Base-by-base conservation (phyloP, 2,329 filamentous ascomycete genomes). In the Penicillium olsonii region DNA sequence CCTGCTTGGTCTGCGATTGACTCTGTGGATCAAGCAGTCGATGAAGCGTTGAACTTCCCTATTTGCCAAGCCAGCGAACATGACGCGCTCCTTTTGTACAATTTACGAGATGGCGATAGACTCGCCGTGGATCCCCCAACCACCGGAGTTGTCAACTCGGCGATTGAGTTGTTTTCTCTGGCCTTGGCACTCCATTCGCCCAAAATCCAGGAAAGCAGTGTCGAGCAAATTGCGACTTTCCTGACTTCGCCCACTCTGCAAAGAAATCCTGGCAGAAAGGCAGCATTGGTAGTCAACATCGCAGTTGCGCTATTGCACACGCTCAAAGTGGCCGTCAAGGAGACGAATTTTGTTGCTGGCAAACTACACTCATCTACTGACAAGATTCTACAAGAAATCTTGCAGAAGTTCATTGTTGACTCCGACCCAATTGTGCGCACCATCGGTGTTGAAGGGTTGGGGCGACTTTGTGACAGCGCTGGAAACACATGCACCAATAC, bases 111-210 rank as follows among this genome's bases (percentile, higher is more conserved):
- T 54, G 72, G 78, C 1, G 59, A 76, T 64, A 42, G 75, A 54
- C 61, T 68, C 47, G 75, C 81, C 27, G 87, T 88, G 14, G 88
- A 94, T 56, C 91, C 92, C 8, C 87, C 94, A 5, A 85, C 89
- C 0, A 99, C 92, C 0, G 92, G 96, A 65, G 92, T 96, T 20
- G 89, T 97, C 53, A 96, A 99, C 65, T 85, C 92, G 64, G 92
- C 94, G 0, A 95, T 99, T 48, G 87, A 94, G 54, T 77, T 97
- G 0, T 99, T 99, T 67, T 90, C 92, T 2, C 89, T 95, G 45
- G 88, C 90, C 33, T 85, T 99, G 49, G 92, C 94, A 2, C 77
- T 96, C 9, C 95, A 95, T 38, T 87, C 89, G 0, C 81, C 90
- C 4, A 96, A 92, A 64, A 89, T 99, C 2, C 94, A 99, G 64